These are phyloP conservation scores for Sarocladiaceae sp. DNA, from an alignment of 2,329 filamentous ascomycete genomes.

Conservation along the genomic window DNA sequence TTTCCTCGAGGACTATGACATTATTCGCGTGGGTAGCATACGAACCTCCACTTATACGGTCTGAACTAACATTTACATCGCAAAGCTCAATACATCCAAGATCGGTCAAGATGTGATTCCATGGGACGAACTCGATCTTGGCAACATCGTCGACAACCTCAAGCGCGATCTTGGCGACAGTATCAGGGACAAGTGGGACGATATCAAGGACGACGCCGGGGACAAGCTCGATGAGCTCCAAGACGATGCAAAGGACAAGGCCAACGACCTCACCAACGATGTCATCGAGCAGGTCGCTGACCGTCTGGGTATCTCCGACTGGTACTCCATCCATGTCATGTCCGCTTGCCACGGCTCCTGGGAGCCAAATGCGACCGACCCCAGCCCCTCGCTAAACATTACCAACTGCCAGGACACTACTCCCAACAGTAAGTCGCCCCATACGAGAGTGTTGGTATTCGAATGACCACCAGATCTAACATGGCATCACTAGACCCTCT, in stretches of 20 bases:
- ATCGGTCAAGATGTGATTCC: slow-evolving; percentile 29
- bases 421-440: slow-evolving; percentile 30
- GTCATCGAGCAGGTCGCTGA: slow-evolving; percentile 35
- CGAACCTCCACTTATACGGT: background rate
- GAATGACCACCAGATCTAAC: background rate
- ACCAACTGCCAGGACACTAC: slow-evolving; percentile 39
- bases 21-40: slow-evolving; percentile 29
- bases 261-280: slow-evolving; percentile 36
- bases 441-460: background rate
- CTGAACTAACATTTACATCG: slow-evolving; percentile 7
- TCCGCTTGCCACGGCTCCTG: slow-evolving; percentile 42
- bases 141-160: slow-evolving; percentile 9
- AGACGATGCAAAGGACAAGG: slow-evolving; percentile 31
- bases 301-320: slow-evolving; percentile 43
- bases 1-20: slow-evolving; percentile 39
- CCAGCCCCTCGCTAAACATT: slow-evolving; percentile 33
- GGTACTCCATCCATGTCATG: slow-evolving; percentile 49
- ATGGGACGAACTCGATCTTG: slow-evolving; percentile 1
- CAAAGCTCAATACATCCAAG: slow-evolving; percentile 33
- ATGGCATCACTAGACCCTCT: slow-evolving; percentile 26
- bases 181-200: slow-evolving; percentile 24
- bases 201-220: slow-evolving; percentile 28
- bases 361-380: slow-evolving; percentile 36
- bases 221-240: slow-evolving; percentile 35
- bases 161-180: slow-evolving; percentile 16